These are phyloP conservation scores for Torulaspora globosa DNA, from an alignment of 1,139 yeast species.

Conservation along the genomic window DNA sequence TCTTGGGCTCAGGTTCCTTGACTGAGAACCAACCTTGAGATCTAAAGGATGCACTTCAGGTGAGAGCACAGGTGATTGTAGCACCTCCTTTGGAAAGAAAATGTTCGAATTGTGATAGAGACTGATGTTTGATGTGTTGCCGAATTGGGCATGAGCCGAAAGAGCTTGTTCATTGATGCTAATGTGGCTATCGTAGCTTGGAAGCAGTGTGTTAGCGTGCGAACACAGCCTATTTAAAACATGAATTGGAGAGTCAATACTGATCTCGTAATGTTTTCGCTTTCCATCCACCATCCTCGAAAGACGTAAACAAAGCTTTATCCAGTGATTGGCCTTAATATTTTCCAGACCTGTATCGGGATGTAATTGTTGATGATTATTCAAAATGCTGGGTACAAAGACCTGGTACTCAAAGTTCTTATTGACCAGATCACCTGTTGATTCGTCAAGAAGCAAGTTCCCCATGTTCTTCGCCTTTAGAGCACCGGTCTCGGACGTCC, in stretches of 20 bases:
- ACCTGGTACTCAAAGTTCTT: conserved; percentile 80
- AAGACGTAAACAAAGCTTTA: conserved; percentile 76
- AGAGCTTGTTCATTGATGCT: conserved; percentile 17
- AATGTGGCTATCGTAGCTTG: conserved; percentile 34
- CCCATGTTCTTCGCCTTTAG: conserved; percentile 41
- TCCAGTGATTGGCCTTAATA: conserved; percentile 90
- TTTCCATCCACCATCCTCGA: conserved; percentile 58
- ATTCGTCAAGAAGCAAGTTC: conserved; percentile 40
- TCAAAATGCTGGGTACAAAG: conserved; percentile 81
- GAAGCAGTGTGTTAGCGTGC: conserved; percentile 64
- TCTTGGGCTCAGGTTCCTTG: conserved; percentile 15
- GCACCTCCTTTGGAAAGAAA: conserved; percentile 41
- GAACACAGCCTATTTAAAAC: conserved; percentile 57
- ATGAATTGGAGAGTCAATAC: conserved; percentile 86
- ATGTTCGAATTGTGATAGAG: conserved; percentile 39
- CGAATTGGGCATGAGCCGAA: conserved; percentile 13
- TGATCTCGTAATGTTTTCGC: conserved; percentile 86
- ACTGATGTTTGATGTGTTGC: conserved; percentile 14
- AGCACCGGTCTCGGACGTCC: conserved; percentile 34
- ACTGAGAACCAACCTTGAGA: conserved; percentile 15
- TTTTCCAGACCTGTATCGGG: conserved; percentile 61
- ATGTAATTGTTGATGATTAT: conserved; percentile 67
- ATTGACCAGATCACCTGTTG: conserved; percentile 41
- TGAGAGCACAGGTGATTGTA: conserved; percentile 45
- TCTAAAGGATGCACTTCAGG: conserved; percentile 55